Evolutionary conservation across 164 flowering plant species (phyloP), one percentile per base, ranked within the genome.

Genomic region (Tetracentron sinense): DNA sequence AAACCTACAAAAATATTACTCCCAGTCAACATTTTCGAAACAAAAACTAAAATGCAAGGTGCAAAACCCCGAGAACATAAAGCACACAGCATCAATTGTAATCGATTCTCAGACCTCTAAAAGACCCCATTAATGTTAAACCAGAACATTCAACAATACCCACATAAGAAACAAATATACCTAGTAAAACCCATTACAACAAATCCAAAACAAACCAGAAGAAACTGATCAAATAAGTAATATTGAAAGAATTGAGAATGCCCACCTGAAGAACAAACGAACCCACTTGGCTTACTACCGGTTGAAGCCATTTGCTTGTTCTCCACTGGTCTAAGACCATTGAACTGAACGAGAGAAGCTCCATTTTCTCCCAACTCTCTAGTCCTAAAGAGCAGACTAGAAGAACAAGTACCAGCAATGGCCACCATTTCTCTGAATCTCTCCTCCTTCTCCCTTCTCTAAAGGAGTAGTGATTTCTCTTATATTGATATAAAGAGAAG

Each of bases 271-370:
- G 64, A 38, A 26, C 52, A 56, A 54, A 60, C 22, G 49, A 60
- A 67, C 64, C 74, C 69, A 69, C 25, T 60, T 42, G 72, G 47
- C 58, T 67, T 80, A 23, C 14, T 61, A 33, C 65, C 56, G 46
- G 54, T 8, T 6, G 61, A 25, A 31, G 61, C 65, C 7, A 60
- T 26, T 27, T 66, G 71, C 47, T 60, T 51, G 59, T 26, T 75
- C 44, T 79, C 82, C 17, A 71, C 61, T 21, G 68, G 74, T 59
- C 76, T 68, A 22, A 81, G 81, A 31, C 82, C 87, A 71, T 62
- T 75, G 51, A 65, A 76, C 25, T 72, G 78, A 63, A 54, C 31
- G 54, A 75, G 19, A 61, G 82, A 72, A 68, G 68, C 61, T 17
- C 72, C 78, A 66, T 58, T 75, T 16, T 56, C 31, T 1, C 68